These are phyloP conservation scores for Botrytis aclada DNA, from an alignment of 2,329 filamentous ascomycete species.

Conservation along the genomic window DNA sequence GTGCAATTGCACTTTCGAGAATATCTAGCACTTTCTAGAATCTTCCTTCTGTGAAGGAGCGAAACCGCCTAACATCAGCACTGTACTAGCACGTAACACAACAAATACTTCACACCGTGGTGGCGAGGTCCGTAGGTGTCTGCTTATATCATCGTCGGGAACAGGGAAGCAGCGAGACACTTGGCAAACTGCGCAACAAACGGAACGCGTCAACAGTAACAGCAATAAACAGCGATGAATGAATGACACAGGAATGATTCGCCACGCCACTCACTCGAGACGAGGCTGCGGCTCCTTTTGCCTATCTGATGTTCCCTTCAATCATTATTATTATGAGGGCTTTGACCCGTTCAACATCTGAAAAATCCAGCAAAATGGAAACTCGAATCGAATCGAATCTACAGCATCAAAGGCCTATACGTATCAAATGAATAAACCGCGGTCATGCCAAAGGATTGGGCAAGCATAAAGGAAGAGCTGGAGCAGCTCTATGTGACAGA, in stretches of 20 bases:
- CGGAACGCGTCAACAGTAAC: slow-evolving; percentile 9
- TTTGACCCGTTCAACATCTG: neutral
- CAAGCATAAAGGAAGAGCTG: slow-evolving; percentile 23
- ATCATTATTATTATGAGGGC: neutral
- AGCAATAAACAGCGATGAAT: neutral
- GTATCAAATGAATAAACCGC: slow-evolving; percentile 9
- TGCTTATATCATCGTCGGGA: slow-evolving; percentile 11
- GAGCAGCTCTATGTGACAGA: slow-evolving; percentile 25
- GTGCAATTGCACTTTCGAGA: slow-evolving; percentile 14
- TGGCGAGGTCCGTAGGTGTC: neutral
- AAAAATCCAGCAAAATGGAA: slow-evolving; percentile 4
- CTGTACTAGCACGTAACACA: neutral
- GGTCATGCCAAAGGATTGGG: slow-evolving; percentile 27
- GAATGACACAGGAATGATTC: neutral
- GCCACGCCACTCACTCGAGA: slow-evolving; percentile 13
- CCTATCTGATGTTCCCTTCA: neutral
- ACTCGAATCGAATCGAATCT: neutral
- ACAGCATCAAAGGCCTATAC: neutral
- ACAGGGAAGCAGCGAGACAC: neutral
- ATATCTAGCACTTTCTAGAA: slow-evolving; percentile 1
- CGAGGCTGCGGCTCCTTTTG: slow-evolving; percentile 2
- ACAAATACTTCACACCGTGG: neutral
- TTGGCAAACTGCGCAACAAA: slow-evolving; percentile 13
- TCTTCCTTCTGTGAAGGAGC: neutral
- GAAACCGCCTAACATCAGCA: neutral